Conservation (phyloP, 441 rosid species). For the Bruguiera hainesii region DNA sequence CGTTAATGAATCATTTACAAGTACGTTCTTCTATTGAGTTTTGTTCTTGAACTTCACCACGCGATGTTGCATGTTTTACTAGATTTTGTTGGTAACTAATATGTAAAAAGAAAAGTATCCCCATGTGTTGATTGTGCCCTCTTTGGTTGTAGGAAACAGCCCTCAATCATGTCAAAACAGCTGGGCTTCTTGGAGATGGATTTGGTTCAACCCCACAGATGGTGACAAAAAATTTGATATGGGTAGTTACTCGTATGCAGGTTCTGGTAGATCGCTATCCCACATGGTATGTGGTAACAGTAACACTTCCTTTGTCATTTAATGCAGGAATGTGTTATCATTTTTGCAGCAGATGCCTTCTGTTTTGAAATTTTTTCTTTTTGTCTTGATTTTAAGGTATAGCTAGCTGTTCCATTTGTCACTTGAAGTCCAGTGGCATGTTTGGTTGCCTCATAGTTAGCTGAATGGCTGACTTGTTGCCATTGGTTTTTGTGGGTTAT, state of each 20-base stretch:
- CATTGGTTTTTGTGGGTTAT: too few species aligned
- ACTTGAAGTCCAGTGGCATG: too few species aligned
- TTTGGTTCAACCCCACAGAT: constrained; percentile 97
- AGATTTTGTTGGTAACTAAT: neutral
- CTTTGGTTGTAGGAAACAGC: constrained; percentile 76
- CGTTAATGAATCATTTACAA: constrained; percentile 95
- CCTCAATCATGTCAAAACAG: constrained; percentile 79
- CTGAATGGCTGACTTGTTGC: too few species aligned
- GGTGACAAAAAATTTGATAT: constrained; percentile 82
- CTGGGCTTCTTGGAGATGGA: constrained; percentile 87
- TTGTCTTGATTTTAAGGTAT: too few species aligned
- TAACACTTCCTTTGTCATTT: neutral
- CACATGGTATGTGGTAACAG: constrained; percentile 58
- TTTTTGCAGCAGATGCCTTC: neutral
- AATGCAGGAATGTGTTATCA: neutral
- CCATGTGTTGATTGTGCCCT: neutral
- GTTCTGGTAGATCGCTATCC: constrained; percentile 87
- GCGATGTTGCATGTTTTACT: neutral
- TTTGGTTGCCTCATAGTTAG: too few species aligned
- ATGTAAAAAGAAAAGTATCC: neutral
- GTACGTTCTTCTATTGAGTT: constrained; percentile 26
- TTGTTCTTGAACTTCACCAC: neutral
- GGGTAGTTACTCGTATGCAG: constrained; percentile 96
- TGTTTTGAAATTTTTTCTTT: neutral
- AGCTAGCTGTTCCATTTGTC: too few species aligned